Evolutionary conservation across 768 basidiomycete genomes (phyloP).

Genomic region (Coprinopsis sp.): DNA sequence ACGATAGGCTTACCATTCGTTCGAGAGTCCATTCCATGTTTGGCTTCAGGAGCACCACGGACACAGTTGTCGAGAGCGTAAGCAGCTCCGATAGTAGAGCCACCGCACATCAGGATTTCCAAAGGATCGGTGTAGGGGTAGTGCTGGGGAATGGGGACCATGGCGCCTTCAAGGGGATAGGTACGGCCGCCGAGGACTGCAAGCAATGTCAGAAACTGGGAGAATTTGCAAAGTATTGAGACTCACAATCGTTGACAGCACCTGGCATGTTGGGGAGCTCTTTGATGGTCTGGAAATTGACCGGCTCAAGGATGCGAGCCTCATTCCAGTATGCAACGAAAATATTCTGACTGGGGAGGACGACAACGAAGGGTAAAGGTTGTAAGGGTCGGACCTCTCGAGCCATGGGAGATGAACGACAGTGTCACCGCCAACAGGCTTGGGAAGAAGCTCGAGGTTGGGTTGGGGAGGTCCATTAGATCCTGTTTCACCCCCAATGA

Average conservation of each 20-base stretch:
- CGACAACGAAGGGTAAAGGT: slow-evolving; percentile 71
- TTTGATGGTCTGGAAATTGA: slow-evolving; percentile 55
- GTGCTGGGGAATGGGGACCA: slow-evolving; percentile 62
- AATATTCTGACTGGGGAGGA: slow-evolving; percentile 64
- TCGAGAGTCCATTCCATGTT: slow-evolving; percentile 69
- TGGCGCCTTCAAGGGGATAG: slow-evolving; percentile 73
- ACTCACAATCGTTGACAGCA: slow-evolving; percentile 58
- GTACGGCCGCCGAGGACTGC: slow-evolving; percentile 65
- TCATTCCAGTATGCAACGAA: slow-evolving; percentile 81
- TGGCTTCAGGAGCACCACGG: slow-evolving; percentile 57
- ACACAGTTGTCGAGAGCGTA: slow-evolving; percentile 66
- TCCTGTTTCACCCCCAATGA: slow-evolving; percentile 75
- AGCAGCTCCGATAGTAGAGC: slow-evolving; percentile 56
- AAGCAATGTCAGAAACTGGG: slow-evolving; percentile 1
- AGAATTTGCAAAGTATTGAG: not conserved
- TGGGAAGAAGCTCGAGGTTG: slow-evolving; percentile 68
- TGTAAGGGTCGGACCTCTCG: slow-evolving; percentile 70
- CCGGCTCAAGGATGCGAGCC: slow-evolving; percentile 68
- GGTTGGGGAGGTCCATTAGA: slow-evolving; percentile 63
- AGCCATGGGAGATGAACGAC: slow-evolving; percentile 61
- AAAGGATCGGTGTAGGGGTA: slow-evolving; percentile 72
- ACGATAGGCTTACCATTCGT: slow-evolving; percentile 38
- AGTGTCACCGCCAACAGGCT: slow-evolving; percentile 58
- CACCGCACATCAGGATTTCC: slow-evolving; percentile 68
- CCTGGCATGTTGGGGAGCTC: slow-evolving; percentile 71